phyloP scores from a whole-genome alignment of 106 monocot species.

The Allium fistulosum region DNA sequence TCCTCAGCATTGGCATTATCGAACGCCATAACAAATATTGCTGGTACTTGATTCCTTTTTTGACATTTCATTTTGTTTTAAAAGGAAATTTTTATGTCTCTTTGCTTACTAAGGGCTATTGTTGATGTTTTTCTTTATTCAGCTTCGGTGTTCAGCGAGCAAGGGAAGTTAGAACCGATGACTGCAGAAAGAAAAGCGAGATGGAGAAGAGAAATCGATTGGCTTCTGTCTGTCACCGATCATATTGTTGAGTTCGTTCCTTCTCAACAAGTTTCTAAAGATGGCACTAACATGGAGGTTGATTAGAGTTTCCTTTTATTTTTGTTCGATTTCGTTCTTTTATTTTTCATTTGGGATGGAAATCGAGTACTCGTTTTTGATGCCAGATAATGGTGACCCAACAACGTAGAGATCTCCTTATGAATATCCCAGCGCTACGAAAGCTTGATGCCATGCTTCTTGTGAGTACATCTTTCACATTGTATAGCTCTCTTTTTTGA shows the following conservation, averaged over 20 bases:
- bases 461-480: constrained; percentile 23
- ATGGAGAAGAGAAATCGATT: constrained; percentile 78
- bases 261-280: constrained; percentile 49
- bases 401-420: constrained; percentile 68
- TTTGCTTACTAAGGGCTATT: neutral
- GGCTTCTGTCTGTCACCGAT: constrained; percentile 83
- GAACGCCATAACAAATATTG: constrained; percentile 53
- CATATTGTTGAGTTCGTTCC: constrained; percentile 83
- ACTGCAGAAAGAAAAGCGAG: constrained; percentile 48
- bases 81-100: neutral
- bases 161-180: constrained; percentile 67
- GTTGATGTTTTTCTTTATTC: neutral
- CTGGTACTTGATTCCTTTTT: constrained; percentile 13
- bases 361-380: no score
- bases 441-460: constrained; percentile 92
- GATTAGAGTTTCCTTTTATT: neutral
- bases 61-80: neutral
- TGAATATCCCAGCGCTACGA: constrained; percentile 74
- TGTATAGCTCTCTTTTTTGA: no score
- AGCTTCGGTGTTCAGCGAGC: constrained; percentile 84
- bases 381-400: constrained; percentile 72
- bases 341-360: neutral
- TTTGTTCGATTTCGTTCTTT: neutral
- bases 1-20: constrained; percentile 54
- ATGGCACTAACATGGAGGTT: constrained; percentile 83